These are phyloP conservation scores for Xylaria curta DNA, from an alignment of 495 filamentous ascomycete genomes.

Conservation along the genomic window DNA sequence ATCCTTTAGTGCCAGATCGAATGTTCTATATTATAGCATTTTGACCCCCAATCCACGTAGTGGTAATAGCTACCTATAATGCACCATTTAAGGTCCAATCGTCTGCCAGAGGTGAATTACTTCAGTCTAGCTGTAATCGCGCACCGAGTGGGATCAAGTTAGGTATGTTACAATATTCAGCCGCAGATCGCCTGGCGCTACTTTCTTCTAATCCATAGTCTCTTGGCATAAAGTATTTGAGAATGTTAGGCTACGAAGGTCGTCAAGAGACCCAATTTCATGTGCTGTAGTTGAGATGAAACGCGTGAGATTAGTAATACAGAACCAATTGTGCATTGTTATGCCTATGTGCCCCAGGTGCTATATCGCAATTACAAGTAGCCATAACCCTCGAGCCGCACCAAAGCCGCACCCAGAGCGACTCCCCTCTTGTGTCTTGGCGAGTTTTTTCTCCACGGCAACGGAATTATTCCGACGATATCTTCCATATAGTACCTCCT, in stretches of 20 bases:
- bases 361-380: background rate
- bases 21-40: background rate
- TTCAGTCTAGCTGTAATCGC: background rate
- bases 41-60: background rate
- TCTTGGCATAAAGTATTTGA: background rate
- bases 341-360: background rate
- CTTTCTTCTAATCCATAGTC: background rate
- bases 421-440: conserved; percentile 1
- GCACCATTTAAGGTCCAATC: background rate
- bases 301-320: background rate
- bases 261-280: background rate
- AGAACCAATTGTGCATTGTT: background rate
- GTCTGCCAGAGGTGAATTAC: background rate
- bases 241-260: background rate
- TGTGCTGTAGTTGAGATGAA: background rate
- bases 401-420: background rate
- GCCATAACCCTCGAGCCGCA: background rate
- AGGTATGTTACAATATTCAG: background rate
- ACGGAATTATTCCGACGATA: background rate
- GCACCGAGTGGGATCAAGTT: background rate
- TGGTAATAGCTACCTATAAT: conserved; percentile 2
- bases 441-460: background rate
- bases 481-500: too few species aligned
- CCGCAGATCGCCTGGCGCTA: background rate
- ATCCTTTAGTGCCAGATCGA: background rate